Evolutionary conservation across 768 basidiomycete genomes (phyloP), one percentile per base, ranked within the genome.

Genomic region (Boletellus sp.): DNA sequence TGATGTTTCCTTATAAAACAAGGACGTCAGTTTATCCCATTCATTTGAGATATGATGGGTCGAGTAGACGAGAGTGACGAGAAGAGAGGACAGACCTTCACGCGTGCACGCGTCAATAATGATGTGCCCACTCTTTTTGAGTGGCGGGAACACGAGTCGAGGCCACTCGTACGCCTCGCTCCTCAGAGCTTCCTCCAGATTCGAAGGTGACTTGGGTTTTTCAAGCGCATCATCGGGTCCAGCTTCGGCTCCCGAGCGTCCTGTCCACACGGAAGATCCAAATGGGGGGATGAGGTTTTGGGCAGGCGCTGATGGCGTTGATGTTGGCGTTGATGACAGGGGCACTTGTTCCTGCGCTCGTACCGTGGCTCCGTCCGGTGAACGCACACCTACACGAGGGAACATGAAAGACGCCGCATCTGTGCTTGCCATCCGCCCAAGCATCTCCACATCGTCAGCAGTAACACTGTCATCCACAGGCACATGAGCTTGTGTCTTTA

Each of bases 71-170:
- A 48, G 24, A 34, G 53, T 43, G 42, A 35, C 15, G 26, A 52
- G 52, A 48, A 39, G 48, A 58, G 52, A 37, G 4, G n/a, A 49
- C 50, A 39, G 49, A 90, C 94, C 94, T 74, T 89, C 79, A 1
- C 80, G 62, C 12, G 85, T 85, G 65, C 96, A 99, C 9, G 85
- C 81, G 66, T 98, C 95, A 51, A 98, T 73, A 43, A 94, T 85
- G 55, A 97, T 80, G 66, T 98, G 95, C 0, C 94, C 94, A 56
- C 83, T 87, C 53, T 83, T 82, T 69, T 96, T 96, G 62, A 96
- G 63, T 26, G 96, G 95, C n/a, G 93, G 84, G 57, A 91, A 88
- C 44, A 97, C 79, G 31, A 98, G 77, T 47, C 96, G 81, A 33
- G 95, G 91, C 95, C 95, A 96, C 38, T 74, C 70, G 55, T 85